phyloP scores from a whole-genome alignment of 768 basidiomycete species.

The Mycena leptocephala region DNA sequence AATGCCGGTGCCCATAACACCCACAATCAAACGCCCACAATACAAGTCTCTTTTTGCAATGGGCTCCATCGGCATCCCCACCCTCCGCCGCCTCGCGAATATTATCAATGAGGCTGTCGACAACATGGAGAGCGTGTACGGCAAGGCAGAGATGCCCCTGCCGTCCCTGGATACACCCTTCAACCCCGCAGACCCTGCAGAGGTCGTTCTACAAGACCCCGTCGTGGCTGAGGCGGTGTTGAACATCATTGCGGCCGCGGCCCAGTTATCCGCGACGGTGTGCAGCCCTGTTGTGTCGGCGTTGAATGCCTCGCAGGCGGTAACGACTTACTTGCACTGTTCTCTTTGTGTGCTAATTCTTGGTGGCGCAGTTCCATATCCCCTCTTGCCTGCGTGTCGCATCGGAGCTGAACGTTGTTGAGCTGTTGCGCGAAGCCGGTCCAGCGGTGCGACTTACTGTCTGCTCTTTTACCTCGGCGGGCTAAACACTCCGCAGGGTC shows the following conservation, averaged over 20 bases:
- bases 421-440: conserved; percentile 47
- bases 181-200: background rate
- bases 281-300: conserved; percentile 9
- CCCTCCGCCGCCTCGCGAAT: conserved; percentile 26
- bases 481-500: conserved; percentile 21
- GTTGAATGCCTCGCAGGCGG: conserved; percentile 18
- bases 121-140: conserved; percentile 4
- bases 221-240: background rate
- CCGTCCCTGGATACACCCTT: conserved; percentile 19
- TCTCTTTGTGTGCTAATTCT: no score
- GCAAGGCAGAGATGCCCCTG: background rate
- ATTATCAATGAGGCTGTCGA: conserved; percentile 14
- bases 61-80: background rate
- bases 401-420: conserved; percentile 42
- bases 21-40: no score
- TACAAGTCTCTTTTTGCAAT: no score
- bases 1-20: no score
- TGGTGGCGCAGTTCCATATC: conserved; percentile 12
- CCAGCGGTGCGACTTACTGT: background rate
- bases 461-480: background rate
- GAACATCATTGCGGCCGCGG: conserved; percentile 23
- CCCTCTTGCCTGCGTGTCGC: conserved; percentile 13
- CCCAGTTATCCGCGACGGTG: conserved; percentile 26
- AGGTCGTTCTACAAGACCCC: background rate
- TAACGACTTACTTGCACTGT: no score